phyloP scores from a whole-genome alignment of 208 protist genomes.

The Leishmania turanica region DNA sequence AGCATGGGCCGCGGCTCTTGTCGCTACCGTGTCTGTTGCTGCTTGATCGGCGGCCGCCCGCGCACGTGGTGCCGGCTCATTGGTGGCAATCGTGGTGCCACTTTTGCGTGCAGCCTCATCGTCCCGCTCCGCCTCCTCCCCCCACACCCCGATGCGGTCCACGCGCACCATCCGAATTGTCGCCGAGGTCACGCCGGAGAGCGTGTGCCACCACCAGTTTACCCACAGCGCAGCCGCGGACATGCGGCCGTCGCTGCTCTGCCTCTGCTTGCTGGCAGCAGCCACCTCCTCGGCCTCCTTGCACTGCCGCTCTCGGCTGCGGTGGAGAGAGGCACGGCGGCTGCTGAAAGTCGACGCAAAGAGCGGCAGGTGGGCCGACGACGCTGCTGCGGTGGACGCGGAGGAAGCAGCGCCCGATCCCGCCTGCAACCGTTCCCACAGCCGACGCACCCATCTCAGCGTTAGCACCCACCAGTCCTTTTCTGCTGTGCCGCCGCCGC shows the following conservation, averaged over 20 bases:
- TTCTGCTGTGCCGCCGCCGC: not conserved
- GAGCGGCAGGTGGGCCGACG: conserved; percentile 11
- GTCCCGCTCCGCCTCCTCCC: conserved; percentile 1
- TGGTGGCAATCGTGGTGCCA: not conserved
- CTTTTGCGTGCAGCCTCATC: not conserved
- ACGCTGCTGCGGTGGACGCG: not conserved
- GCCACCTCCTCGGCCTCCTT: conserved; percentile 20
- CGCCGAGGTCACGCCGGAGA: not conserved
- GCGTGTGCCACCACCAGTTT: conserved; percentile 14
- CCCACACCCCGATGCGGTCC: not conserved
- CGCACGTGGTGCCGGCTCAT: not conserved
- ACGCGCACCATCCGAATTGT: not conserved
- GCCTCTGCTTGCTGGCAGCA: not conserved
- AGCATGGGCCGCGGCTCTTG: not conserved
- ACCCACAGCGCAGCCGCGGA: not conserved
- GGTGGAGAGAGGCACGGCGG: conserved; percentile 23
- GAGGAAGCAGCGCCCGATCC: not conserved
- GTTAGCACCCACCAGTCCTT: not conserved
- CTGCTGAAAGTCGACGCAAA: conserved; percentile 27
- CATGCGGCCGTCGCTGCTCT: not conserved
- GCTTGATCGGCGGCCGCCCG: not conserved
- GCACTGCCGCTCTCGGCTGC: conserved; percentile 14
- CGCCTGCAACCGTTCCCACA: not conserved
- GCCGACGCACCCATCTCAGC: not conserved
- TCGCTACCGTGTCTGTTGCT: not conserved